Evolutionary conservation across 2,329 filamentous ascomycete species (phyloP).

Genomic region (Fusarium sterilihyphosum): DNA sequence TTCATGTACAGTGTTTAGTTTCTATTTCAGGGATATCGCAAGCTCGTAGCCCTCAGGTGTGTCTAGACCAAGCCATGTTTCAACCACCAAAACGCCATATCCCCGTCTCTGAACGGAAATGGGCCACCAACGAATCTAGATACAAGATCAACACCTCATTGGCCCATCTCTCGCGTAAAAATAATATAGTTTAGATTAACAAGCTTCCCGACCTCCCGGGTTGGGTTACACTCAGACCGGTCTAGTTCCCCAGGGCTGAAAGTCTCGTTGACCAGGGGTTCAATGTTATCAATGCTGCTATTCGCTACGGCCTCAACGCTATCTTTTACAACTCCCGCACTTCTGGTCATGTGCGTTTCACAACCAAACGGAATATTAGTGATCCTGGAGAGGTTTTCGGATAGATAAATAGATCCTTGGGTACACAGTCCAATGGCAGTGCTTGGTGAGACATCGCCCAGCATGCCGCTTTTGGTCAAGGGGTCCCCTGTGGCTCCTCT

Average conservation of each 20-base stretch:
- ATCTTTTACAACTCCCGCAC: slow-evolving; percentile 1
- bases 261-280: slow-evolving; percentile 16
- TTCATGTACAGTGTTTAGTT: background rate
- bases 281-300: background rate
- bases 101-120: slow-evolving; percentile 26
- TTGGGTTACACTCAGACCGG: slow-evolving; percentile 23
- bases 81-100: slow-evolving; percentile 9
- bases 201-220: slow-evolving; percentile 6
- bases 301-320: background rate
- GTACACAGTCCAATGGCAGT: background rate
- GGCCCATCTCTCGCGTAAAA: background rate
- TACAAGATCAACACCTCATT: background rate
- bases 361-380: background rate
- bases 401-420: background rate
- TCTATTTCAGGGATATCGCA: slow-evolving; percentile 7
- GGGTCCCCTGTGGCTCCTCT: background rate
- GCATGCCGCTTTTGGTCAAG: slow-evolving; percentile 24
- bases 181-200: slow-evolving; percentile 6
- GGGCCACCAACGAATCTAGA: background rate
- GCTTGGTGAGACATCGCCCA: slow-evolving; percentile 15
- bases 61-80: slow-evolving; percentile 41
- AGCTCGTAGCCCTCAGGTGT: background rate
- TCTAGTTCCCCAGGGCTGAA: slow-evolving; percentile 38
- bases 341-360: slow-evolving; percentile 18
- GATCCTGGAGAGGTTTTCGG: background rate